A percentile compares a stretch with the other conserved stretches of the same genome.
These are phyloP conservation scores for Aspergillus calidoustus DNA, from an alignment of 2,329 filamentous ascomycete genomes.

Conservation along the genomic window DNA sequence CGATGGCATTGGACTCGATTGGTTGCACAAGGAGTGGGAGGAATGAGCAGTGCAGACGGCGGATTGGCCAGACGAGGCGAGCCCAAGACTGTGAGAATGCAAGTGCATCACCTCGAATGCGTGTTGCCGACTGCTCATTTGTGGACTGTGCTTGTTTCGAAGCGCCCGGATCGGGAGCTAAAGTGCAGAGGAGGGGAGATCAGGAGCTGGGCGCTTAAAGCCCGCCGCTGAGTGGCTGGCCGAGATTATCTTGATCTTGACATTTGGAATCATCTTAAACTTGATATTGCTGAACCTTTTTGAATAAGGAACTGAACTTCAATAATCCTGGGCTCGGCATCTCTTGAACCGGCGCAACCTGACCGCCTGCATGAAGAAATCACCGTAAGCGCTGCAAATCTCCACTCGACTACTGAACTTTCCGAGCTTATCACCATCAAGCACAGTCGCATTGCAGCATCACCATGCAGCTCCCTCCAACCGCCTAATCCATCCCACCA, in stretches of 20 bases:
- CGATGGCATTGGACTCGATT: slow-evolving; percentile 1
- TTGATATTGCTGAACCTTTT: not conserved
- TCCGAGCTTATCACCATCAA: slow-evolving; percentile 6
- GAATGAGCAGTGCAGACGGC: not conserved
- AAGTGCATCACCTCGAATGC: slow-evolving; percentile 37
- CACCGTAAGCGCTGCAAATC: not conserved
- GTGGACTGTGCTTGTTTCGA: slow-evolving; percentile 27
- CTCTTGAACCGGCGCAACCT: not conserved
- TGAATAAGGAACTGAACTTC: not conserved
- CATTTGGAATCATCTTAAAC: not conserved
- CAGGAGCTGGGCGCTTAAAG: slow-evolving; percentile 33
- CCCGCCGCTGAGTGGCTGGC: slow-evolving; percentile 12
- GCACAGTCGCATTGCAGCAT: not conserved
- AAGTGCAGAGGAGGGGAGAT: slow-evolving; percentile 23
- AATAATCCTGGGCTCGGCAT: not conserved
- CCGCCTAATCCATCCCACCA: not conserved
- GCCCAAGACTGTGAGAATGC: slow-evolving; percentile 30
- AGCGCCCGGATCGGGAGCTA: slow-evolving; percentile 39
- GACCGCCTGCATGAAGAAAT: slow-evolving; percentile 2
- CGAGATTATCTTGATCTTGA: not conserved
- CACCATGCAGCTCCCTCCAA: not conserved
- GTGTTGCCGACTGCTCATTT: slow-evolving; percentile 29
- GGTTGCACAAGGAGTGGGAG: slow-evolving; percentile 14
- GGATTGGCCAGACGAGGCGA: slow-evolving; percentile 12
- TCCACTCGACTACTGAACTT: not conserved